A percentile compares a stretch with the other conserved stretches of the same genome.
These are phyloP conservation scores for Prunus mongolica DNA, from an alignment of 306 rosid species.

Conservation along the genomic window DNA sequence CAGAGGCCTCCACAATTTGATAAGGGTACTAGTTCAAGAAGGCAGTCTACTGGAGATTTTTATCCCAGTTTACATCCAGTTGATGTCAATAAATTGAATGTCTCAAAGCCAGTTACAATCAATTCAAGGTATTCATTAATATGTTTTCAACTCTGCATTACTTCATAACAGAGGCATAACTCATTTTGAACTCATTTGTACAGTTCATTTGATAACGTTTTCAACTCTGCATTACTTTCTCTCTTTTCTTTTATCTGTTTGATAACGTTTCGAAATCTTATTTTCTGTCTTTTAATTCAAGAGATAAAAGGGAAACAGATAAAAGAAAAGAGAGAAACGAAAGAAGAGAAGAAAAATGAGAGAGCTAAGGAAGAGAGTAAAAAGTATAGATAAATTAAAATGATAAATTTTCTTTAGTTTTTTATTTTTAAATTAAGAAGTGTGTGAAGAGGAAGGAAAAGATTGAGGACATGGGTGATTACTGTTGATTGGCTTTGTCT, in stretches of 20 bases:
- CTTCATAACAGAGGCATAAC: background rate
- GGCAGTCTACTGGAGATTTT: constrained; percentile 1
- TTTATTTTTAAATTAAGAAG: no score
- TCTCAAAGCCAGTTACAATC: constrained; percentile 5
- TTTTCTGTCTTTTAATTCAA: no score
- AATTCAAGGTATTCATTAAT: constrained; percentile 33
- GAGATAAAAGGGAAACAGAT: no score
- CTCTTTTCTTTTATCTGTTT: background rate
- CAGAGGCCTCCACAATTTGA: constrained; percentile 23
- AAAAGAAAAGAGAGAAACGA: background rate
- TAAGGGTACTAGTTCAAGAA: constrained; percentile 21
- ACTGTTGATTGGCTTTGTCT: background rate
- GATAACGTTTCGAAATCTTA: no score
- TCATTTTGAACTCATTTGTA: background rate
- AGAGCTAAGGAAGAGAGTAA: no score
- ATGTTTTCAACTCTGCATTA: background rate
- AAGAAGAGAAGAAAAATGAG: background rate
- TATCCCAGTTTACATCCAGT: constrained; percentile 13
- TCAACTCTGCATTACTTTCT: no score
- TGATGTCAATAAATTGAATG: constrained; percentile 12
- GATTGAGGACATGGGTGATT: background rate
- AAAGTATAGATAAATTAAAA: background rate
- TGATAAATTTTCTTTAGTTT: background rate
- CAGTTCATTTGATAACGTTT: background rate
- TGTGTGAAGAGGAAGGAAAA: no score